Evolutionary conservation across 441 rosid genomes (phyloP).

Genomic region (Populus hybrid): DNA sequence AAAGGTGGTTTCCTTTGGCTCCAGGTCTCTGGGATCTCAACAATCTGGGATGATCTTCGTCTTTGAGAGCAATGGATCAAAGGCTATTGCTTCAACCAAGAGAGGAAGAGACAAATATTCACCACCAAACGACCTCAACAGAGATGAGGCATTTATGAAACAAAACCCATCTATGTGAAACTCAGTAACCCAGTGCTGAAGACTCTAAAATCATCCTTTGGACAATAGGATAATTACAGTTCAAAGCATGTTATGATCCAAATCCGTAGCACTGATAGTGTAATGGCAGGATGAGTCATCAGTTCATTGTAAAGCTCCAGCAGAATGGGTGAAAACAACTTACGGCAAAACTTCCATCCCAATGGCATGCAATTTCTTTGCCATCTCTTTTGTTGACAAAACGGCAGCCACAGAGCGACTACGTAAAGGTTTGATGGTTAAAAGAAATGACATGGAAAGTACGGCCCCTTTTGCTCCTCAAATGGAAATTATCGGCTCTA

Average conservation of each 20-base stretch:
- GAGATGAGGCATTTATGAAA: constrained; percentile 69
- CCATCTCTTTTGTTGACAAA: constrained; percentile 81
- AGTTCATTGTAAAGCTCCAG: constrained; percentile 65
- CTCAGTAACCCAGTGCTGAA: constrained; percentile 77
- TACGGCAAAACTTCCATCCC: constrained; percentile 83
- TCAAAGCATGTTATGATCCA: constrained; percentile 47
- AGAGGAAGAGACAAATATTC: constrained; percentile 80
- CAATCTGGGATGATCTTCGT: constrained; percentile 77
- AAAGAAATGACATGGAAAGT: constrained; percentile 74
- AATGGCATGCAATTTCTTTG: constrained; percentile 67
- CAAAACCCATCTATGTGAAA: constrained; percentile 87
- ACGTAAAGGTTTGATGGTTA: constrained; percentile 52
- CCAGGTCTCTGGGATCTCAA: constrained; percentile 52
- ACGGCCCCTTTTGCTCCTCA: constrained; percentile 66
- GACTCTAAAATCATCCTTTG: constrained; percentile 72
- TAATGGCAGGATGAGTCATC: constrained; percentile 63
- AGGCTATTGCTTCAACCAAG: constrained; percentile 80
- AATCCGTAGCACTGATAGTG: constrained; percentile 27
- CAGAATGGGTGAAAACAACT: constrained; percentile 71
- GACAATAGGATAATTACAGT: constrained; percentile 70
- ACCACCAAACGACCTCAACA: constrained; percentile 64
- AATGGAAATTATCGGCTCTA: constrained; percentile 78
- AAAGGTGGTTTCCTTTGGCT: constrained; percentile 44
- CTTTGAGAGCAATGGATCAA: constrained; percentile 76
- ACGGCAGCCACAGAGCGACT: constrained; percentile 45